A percentile compares a stretch with the other conserved stretches of the same genome.
These are phyloP conservation scores for Fusarium pilosicola DNA, from an alignment of 2,329 filamentous ascomycete species.

Conservation along the genomic window DNA sequence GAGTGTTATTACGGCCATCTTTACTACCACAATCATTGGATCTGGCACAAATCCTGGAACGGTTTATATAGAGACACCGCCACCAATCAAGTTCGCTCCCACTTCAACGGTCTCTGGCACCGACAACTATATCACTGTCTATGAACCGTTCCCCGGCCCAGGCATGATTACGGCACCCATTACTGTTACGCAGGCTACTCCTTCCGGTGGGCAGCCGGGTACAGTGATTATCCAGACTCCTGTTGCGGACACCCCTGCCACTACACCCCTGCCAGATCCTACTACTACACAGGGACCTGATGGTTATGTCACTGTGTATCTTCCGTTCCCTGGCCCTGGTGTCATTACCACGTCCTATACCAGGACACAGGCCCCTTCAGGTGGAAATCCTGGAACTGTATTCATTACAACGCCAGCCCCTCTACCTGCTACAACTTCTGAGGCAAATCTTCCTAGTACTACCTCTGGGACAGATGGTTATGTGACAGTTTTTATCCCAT, in stretches of 20 bases:
- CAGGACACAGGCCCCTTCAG: slow-evolving; percentile 19
- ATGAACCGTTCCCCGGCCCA: slow-evolving; percentile 24
- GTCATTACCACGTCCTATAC: slow-evolving; percentile 19
- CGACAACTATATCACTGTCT: slow-evolving; percentile 27
- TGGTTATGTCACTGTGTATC: slow-evolving; percentile 20
- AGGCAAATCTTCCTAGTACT: slow-evolving; percentile 18
- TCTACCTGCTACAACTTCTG: background rate
- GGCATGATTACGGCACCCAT: slow-evolving; percentile 29
- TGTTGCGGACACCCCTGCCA: background rate
- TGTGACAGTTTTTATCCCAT: slow-evolving; percentile 22
- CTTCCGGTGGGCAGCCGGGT: slow-evolving; percentile 15
- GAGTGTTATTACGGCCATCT: slow-evolving; percentile 16
- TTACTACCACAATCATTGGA: slow-evolving; percentile 19
- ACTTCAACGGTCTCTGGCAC: slow-evolving; percentile 19
- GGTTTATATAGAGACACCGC: slow-evolving; percentile 27
- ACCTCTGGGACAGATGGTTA: slow-evolving; percentile 19
- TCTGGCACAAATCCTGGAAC: slow-evolving; percentile 25
- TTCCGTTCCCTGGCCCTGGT: slow-evolving; percentile 23
- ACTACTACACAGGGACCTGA: slow-evolving; percentile 10
- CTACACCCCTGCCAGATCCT: background rate
- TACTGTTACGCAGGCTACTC: slow-evolving; percentile 16
- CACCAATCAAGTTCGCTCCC: slow-evolving; percentile 13
- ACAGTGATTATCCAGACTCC: slow-evolving; percentile 27
- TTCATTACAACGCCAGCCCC: slow-evolving; percentile 27
- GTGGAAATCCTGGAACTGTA: slow-evolving; percentile 22